A percentile compares a stretch with the other conserved stretches of the same genome.
phyloP scores from a whole-genome alignment of 2,329 filamentous ascomycete genomes.

The Diaporthe longicolla region DNA sequence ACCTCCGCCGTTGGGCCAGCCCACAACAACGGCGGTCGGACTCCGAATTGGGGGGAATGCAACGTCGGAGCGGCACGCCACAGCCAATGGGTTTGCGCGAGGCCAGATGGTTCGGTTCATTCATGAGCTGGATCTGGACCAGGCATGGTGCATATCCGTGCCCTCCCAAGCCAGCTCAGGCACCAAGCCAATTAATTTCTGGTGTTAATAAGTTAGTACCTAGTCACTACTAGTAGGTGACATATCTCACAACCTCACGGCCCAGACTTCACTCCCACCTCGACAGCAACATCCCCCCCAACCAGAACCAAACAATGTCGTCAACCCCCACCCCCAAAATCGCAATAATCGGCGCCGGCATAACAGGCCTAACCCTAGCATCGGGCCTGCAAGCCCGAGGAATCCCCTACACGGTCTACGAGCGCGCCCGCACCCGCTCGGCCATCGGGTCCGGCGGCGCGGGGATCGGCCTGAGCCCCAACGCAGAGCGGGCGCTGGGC shows the following conservation, averaged over 20 bases:
- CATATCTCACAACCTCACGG: no score
- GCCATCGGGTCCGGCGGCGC: conserved; percentile 63
- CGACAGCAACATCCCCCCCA: no score
- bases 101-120: no score
- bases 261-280: no score
- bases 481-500: conserved; percentile 62
- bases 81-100: not conserved
- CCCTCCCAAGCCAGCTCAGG: no score
- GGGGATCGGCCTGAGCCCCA: conserved; percentile 66
- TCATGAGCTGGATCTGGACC: no score
- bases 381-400: conserved; percentile 60
- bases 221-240: no score
- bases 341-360: conserved; percentile 67
- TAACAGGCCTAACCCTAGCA: conserved; percentile 64
- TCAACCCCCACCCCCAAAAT: conserved; percentile 47
- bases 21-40: not conserved
- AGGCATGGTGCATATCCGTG: not conserved
- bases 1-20: conserved; percentile 12
- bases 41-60: conserved; percentile 9
- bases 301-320: not conserved
- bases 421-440: conserved; percentile 52
- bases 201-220: no score
- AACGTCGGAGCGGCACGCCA: not conserved
- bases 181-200: no score
- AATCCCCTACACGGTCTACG: conserved; percentile 61